A percentile compares a stretch with the other conserved stretches of the same genome.
These are phyloP conservation scores for Pisolithus albus DNA, from an alignment of 768 basidiomycete species.

Conservation along the genomic window DNA sequence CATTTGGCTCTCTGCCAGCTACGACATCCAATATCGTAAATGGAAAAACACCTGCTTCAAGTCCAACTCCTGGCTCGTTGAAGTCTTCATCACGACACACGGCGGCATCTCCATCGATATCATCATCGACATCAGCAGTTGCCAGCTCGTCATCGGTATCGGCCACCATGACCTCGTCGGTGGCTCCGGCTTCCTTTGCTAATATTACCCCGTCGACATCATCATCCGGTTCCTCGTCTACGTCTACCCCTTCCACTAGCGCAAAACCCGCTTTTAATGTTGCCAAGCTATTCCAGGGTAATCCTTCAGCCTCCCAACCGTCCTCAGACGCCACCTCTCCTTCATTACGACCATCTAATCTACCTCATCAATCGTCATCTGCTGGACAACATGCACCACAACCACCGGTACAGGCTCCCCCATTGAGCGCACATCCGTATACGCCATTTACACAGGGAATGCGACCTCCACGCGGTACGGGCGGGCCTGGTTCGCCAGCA, in stretches of 20 bases:
- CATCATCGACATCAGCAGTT: constrained; percentile 22
- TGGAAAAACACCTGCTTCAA: constrained; percentile 50
- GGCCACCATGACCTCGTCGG: constrained; percentile 28
- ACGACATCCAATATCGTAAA: constrained; percentile 43
- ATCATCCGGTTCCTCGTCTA: constrained; percentile 21
- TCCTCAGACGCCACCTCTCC: constrained; percentile 54
- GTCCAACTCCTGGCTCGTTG: constrained; percentile 35
- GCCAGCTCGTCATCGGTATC: constrained; percentile 25
- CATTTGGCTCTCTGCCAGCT: constrained; percentile 74
- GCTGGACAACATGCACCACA: constrained; percentile 32
- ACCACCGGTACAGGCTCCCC: constrained; percentile 32
- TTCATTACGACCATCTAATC: constrained; percentile 44
- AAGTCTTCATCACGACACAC: constrained; percentile 24
- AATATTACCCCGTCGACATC: constrained; percentile 21
- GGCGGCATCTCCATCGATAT: constrained; percentile 12
- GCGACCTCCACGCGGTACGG: constrained; percentile 40
- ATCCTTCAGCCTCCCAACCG: constrained; percentile 39
- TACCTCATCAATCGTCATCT: constrained; percentile 41
- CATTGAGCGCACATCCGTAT: constrained; percentile 40
- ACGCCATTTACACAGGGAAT: constrained; percentile 45
- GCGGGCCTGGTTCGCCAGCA: constrained; percentile 60
- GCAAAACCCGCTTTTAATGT: constrained; percentile 26
- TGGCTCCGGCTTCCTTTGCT: constrained; percentile 1
- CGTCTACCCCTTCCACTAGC: constrained; percentile 14
- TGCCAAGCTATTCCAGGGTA: constrained; percentile 35